These are phyloP conservation scores for Trichoderma koningii DNA, from an alignment of 2,329 filamentous ascomycete genomes.

Conservation along the genomic window DNA sequence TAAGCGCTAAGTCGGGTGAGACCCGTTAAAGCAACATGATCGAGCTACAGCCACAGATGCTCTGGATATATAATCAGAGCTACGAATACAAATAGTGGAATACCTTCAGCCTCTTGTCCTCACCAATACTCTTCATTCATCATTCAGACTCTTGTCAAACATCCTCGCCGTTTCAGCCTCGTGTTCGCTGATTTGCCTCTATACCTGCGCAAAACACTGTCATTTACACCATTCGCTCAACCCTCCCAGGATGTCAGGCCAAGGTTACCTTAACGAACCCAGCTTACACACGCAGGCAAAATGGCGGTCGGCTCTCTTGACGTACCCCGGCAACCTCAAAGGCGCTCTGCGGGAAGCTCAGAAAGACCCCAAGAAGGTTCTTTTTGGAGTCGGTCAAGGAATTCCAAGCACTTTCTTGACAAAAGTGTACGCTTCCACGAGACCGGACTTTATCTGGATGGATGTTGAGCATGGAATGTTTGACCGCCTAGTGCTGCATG, in stretches of 20 bases:
- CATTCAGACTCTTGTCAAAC: too few relatives aligned
- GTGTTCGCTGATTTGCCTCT: too few relatives aligned
- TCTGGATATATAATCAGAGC: too few relatives aligned
- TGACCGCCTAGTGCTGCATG: conserved; percentile 16
- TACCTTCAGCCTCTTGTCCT: too few relatives aligned
- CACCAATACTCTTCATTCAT: too few relatives aligned
- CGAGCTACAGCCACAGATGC: too few relatives aligned
- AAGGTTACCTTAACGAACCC: conserved; percentile 6
- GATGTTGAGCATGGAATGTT: conserved; percentile 26
- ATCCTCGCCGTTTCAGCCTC: too few relatives aligned
- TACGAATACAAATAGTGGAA: too few relatives aligned
- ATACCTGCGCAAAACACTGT: too few relatives aligned
- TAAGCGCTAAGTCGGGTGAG: not conserved
- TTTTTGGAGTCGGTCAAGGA: conserved; percentile 16
- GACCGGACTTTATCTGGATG: conserved; percentile 20
- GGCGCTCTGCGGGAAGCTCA: conserved; percentile 18
- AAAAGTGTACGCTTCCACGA: conserved; percentile 9
- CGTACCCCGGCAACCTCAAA: conserved; percentile 15
- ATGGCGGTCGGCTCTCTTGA: conserved; percentile 15
- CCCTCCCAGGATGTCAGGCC: not conserved
- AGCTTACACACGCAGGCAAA: conserved; percentile 5
- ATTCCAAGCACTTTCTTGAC: conserved; percentile 17
- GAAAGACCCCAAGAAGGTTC: conserved; percentile 6
- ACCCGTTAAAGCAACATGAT: too few relatives aligned
- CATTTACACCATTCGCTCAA: too few relatives aligned